Base-by-base conservation (phyloP, 2,329 filamentous ascomycete genomes). In the Pseudogymnoascus sp. region DNA sequence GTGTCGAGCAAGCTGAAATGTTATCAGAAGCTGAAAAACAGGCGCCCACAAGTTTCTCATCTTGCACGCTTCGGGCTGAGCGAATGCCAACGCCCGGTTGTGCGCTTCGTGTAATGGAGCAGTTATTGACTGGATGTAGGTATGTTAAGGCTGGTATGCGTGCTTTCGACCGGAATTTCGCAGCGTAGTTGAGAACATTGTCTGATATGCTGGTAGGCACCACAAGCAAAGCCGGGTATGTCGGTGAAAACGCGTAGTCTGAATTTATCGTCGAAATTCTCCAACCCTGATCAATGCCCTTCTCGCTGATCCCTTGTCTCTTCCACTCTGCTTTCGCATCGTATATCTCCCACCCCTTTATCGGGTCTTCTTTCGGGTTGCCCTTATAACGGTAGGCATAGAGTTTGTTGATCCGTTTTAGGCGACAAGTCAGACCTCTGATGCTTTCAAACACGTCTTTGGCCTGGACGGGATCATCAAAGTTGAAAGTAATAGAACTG, bases 51-150 rank as follows among this genome's bases (percentile, higher is more conserved):
- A 99, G 84, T 70, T 92, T 91, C 76, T 99, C 94, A 72, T 99
- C 94, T 74, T 99, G 94, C 33, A 96, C 90, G 71, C 92, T 97
- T 47, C 93, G 86, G 71, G 96, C 94, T 66, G 90, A 86, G 59
- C 89, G 85, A 23, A 97, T 84, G 12, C 94, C 94, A 1, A 93
- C 89, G 63, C 93, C 80, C 0, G 94, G 94, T 73, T 99, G 94
- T 3, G 93, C 96, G 72, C 92, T 96, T 72, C 94, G 84, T 1
- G 93, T 97, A 67, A 99, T 96, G 23, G 92, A 94, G 75, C 94
- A 97, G 73, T 96, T 96, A 74, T 97, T 99, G 70, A 97, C 82
- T 0, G 91, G 91, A 74, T 99, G 94, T n/a, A 97, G 84, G 75
- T 99, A 99, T 21, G 92, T 92, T 40, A 99, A 78, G 3, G 87